Conservation (phyloP, 345 rosid genomes). For the Nephelium lappaceum region DNA sequence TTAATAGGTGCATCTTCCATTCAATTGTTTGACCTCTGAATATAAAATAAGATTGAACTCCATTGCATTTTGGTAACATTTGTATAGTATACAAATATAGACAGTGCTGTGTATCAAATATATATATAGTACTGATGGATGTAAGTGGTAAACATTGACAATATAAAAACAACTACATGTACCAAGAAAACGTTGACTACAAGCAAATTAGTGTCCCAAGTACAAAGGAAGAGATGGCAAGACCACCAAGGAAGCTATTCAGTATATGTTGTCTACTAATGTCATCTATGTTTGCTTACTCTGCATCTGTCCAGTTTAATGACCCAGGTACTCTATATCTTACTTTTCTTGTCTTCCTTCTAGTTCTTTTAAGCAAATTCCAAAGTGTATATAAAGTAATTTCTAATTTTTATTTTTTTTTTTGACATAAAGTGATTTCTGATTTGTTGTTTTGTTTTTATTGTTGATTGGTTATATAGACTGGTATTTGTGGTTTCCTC, state of each 20-base stretch:
- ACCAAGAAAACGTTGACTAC: slow-evolving; percentile 25
- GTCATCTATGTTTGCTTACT: slow-evolving; percentile 71
- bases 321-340: slow-evolving; percentile 55
- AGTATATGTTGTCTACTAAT: slow-evolving; percentile 52
- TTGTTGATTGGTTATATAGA: slow-evolving; percentile 36
- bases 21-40: not conserved
- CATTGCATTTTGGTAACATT: not conserved
- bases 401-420: no score
- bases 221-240: slow-evolving; percentile 34
- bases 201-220: not conserved
- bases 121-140: not conserved
- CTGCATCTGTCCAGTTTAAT: slow-evolving; percentile 82
- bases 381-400: no score
- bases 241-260: slow-evolving; percentile 33
- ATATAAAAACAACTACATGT: not conserved
- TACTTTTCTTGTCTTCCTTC: not conserved
- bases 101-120: no score
- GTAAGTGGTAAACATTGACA: not conserved
- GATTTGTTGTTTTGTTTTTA: not conserved
- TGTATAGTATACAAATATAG: not conserved
- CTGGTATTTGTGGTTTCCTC: slow-evolving; percentile 89
- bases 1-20: not conserved
- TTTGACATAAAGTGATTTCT: no score
- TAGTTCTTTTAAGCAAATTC: not conserved
- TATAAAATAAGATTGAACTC: not conserved